Evolutionary conservation across 805 yeast species (phyloP).

Genomic region (Lachancea nothofagi): DNA sequence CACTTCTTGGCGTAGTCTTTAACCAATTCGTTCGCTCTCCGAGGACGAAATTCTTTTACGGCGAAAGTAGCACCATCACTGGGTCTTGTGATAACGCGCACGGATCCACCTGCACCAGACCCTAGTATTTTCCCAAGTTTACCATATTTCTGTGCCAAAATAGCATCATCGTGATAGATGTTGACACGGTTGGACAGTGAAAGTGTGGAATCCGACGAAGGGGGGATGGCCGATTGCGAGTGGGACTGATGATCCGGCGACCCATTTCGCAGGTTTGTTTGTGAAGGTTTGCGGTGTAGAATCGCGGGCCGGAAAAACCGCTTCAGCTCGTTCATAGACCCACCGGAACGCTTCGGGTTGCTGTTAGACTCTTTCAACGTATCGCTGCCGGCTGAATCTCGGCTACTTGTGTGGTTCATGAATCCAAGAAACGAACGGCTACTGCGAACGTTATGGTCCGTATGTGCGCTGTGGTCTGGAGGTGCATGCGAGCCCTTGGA

Average conservation of each 20-base stretch:
- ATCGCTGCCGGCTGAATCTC: slow-evolving; percentile 29
- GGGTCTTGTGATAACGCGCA: slow-evolving; percentile 62
- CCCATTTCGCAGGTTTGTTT: slow-evolving; percentile 16
- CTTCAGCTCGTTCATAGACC: slow-evolving; percentile 66
- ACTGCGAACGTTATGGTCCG: slow-evolving; percentile 3
- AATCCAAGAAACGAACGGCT: slow-evolving; percentile 30
- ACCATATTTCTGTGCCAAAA: slow-evolving; percentile 58
- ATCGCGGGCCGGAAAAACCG: slow-evolving; percentile 58
- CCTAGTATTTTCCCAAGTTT: slow-evolving; percentile 71
- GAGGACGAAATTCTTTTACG: slow-evolving; percentile 73
- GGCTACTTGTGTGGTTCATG: slow-evolving; percentile 28
- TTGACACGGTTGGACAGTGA: slow-evolving; percentile 31
- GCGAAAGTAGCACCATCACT: slow-evolving; percentile 71
- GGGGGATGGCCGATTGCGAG: slow-evolving; percentile 35
- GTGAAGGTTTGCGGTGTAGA: slow-evolving; percentile 20
- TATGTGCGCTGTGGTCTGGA: not conserved
- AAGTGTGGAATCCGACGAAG: slow-evolving; percentile 31
- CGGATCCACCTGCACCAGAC: slow-evolving; percentile 86
- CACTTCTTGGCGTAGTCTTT: slow-evolving; percentile 82
- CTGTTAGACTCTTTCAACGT: not conserved
- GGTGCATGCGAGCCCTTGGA: slow-evolving; percentile 4
- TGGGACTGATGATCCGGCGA: slow-evolving; percentile 24
- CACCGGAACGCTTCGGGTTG: slow-evolving; percentile 8
- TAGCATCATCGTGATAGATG: slow-evolving; percentile 48
- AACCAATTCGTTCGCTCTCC: slow-evolving; percentile 61